Conservation (phyloP, 2,329 filamentous ascomycete genomes). For the Pseudogymnoascus sp. region DNA sequence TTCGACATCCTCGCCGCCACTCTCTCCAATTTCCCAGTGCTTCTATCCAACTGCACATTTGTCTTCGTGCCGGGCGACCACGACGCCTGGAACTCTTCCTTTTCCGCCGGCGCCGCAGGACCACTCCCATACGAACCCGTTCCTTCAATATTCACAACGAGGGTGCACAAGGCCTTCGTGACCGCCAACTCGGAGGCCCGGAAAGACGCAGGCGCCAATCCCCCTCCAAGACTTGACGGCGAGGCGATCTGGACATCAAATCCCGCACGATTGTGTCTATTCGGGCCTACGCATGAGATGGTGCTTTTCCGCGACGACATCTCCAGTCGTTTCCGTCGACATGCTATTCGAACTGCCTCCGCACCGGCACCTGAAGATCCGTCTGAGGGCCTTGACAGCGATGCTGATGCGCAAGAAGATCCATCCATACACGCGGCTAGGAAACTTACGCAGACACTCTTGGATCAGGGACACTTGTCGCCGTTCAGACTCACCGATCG, state of each 20-base stretch:
- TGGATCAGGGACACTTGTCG: constrained; percentile 82
- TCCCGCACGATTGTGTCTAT: constrained; percentile 71
- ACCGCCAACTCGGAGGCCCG: constrained; percentile 65
- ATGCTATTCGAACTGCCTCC: constrained; percentile 60
- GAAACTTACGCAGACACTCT: constrained; percentile 79
- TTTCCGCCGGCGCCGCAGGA: constrained; percentile 64
- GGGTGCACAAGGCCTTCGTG: constrained; percentile 73
- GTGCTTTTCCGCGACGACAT: constrained; percentile 84
- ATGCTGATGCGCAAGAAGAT: constrained; percentile 15
- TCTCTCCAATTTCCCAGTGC: constrained; percentile 71
- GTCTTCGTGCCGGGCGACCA: constrained; percentile 94
- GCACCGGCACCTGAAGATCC: constrained; percentile 30
- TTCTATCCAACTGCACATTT: constrained; percentile 75
- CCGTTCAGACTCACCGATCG: constrained; percentile 75
- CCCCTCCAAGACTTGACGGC: constrained; percentile 39
- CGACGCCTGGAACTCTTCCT: constrained; percentile 91
- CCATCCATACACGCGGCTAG: constrained; percentile 47
- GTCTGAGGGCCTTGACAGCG: constrained; percentile 27
- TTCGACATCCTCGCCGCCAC: constrained; percentile 82
- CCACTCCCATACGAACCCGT: constrained; percentile 63
- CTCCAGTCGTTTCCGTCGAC: constrained; percentile 67
- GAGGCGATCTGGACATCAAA: constrained; percentile 86
- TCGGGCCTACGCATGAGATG: constrained; percentile 81
- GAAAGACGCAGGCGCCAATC: constrained; percentile 38
- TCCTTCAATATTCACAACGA: constrained; percentile 82